Conservation (phyloP, 1,284 basidiomycete species). For the Clitocybe nebularis region DNA sequence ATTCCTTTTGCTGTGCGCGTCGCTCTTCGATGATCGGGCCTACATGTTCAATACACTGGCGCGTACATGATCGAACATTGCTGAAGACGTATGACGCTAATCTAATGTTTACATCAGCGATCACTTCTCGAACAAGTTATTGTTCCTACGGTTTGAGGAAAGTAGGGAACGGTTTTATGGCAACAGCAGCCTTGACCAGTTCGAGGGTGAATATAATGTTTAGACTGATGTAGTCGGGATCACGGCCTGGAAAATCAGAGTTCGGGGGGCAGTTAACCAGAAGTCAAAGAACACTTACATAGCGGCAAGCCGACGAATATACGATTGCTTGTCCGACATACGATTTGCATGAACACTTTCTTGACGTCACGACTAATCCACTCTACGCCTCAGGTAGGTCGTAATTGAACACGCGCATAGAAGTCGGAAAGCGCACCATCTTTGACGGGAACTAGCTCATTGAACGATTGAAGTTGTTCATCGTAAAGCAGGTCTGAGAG, state of each 20-base stretch:
- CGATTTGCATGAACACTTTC: too few relatives aligned
- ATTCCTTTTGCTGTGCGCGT: slow-evolving; percentile 25
- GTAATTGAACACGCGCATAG: slow-evolving; percentile 24
- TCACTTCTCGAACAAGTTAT: too few relatives aligned
- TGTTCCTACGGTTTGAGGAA: slow-evolving; percentile 6
- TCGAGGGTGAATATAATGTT: slow-evolving; percentile 2
- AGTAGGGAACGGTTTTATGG: slow-evolving; percentile 5
- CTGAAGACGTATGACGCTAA: neutral
- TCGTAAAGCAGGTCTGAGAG: slow-evolving; percentile 23
- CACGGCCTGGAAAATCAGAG: slow-evolving; percentile 6
- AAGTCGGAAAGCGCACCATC: slow-evolving; percentile 40
- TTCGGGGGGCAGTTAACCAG: too few relatives aligned
- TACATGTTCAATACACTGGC: neutral
- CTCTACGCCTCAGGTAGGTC: neutral
- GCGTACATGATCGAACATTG: neutral
- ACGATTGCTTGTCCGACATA: too few relatives aligned
- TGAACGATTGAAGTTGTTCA: slow-evolving; percentile 33
- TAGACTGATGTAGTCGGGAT: slow-evolving; percentile 5
- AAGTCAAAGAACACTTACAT: too few relatives aligned
- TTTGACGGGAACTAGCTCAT: slow-evolving; percentile 38
- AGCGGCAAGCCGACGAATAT: too few relatives aligned
- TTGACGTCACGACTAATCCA: too few relatives aligned
- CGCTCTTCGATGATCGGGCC: slow-evolving; percentile 27
- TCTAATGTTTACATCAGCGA: neutral
- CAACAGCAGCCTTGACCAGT: neutral